These are phyloP conservation scores for Lasiosphaeris hirsuta DNA, from an alignment of 495 filamentous ascomycete species.

Conservation along the genomic window DNA sequence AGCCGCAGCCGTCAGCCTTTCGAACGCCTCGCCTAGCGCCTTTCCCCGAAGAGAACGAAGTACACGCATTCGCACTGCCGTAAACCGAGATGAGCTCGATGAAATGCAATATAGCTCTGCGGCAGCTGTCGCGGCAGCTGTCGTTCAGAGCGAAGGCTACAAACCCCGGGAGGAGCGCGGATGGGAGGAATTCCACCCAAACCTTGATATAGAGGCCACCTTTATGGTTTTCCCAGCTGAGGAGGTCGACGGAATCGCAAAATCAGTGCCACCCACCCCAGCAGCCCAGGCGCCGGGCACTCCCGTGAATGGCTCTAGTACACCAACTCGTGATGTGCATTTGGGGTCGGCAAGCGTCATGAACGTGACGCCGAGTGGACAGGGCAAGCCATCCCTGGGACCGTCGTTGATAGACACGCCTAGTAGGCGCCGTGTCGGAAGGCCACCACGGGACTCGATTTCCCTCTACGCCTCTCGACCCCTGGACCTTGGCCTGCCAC, in stretches of 20 bases:
- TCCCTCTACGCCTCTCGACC: slow-evolving; percentile 46
- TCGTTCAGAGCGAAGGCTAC: slow-evolving; percentile 88
- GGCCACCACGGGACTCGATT: slow-evolving; percentile 46
- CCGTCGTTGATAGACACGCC: slow-evolving; percentile 34
- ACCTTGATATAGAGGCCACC: slow-evolving; percentile 78
- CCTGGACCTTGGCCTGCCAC: slow-evolving; percentile 33
- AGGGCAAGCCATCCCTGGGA: slow-evolving; percentile 27
- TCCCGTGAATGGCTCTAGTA: slow-evolving; percentile 33
- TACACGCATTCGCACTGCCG: slow-evolving; percentile 49
- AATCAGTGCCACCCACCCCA: slow-evolving; percentile 44
- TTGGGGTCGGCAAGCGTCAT: slow-evolving; percentile 3
- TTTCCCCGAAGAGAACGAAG: slow-evolving; percentile 51
- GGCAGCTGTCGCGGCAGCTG: slow-evolving; percentile 77
- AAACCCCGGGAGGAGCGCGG: slow-evolving; percentile 94
- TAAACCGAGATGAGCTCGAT: slow-evolving; percentile 43
- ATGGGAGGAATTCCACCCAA: slow-evolving; percentile 95
- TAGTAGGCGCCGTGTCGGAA: slow-evolving; percentile 42
- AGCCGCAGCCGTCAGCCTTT: slow-evolving; percentile 28
- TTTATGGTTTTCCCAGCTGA: slow-evolving; percentile 76
- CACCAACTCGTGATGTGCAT: slow-evolving; percentile 35
- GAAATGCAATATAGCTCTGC: slow-evolving; percentile 69
- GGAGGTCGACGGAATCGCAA: slow-evolving; percentile 71
- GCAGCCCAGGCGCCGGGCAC: slow-evolving; percentile 23
- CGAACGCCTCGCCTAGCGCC: slow-evolving; percentile 39
- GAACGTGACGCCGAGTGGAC: slow-evolving; percentile 25